These are phyloP conservation scores for Setaria viridis DNA, from an alignment of 202 grass and related monocot species.

Conservation along the genomic window DNA sequence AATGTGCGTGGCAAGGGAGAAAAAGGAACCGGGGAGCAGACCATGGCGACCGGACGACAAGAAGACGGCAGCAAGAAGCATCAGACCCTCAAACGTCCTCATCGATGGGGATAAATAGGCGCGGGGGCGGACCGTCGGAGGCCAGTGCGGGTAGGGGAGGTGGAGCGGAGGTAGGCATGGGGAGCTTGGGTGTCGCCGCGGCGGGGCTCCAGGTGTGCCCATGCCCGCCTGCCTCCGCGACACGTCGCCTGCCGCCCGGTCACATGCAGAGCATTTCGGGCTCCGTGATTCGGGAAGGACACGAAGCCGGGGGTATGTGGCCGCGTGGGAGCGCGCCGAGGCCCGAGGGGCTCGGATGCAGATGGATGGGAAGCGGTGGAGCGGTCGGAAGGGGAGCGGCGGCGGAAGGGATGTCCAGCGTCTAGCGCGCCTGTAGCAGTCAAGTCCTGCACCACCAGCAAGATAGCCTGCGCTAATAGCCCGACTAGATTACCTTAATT, in stretches of 20 bases:
- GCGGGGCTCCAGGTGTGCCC: slow-evolving; percentile 39
- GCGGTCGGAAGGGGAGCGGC: not conserved
- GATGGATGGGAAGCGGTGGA: not conserved
- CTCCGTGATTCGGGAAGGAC: slow-evolving; percentile 11
- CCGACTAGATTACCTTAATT: too few relatives aligned
- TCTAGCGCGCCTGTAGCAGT: too few relatives aligned
- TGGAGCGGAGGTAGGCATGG: not conserved
- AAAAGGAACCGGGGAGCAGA: slow-evolving; percentile 12
- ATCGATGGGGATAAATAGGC: slow-evolving; percentile 16
- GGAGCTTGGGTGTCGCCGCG: slow-evolving; percentile 42
- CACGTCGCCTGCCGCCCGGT: slow-evolving; percentile 45
- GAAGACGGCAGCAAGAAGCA: slow-evolving; percentile 14
- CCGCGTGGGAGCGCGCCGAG: not conserved
- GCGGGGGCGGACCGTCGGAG: not conserved
- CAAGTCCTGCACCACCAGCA: too few relatives aligned
- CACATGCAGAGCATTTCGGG: slow-evolving; percentile 35
- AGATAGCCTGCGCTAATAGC: too few relatives aligned
- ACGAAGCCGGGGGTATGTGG: slow-evolving; percentile 2
- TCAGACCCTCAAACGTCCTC: not conserved
- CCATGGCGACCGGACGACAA: slow-evolving; percentile 36
- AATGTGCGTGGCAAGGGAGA: not conserved
- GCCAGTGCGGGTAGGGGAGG: not conserved
- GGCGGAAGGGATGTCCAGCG: not conserved
- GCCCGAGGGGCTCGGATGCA: not conserved
- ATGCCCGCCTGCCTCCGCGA: slow-evolving; percentile 25